phyloP scores from a whole-genome alignment of 768 basidiomycete species.

The Boletales sp. region DNA sequence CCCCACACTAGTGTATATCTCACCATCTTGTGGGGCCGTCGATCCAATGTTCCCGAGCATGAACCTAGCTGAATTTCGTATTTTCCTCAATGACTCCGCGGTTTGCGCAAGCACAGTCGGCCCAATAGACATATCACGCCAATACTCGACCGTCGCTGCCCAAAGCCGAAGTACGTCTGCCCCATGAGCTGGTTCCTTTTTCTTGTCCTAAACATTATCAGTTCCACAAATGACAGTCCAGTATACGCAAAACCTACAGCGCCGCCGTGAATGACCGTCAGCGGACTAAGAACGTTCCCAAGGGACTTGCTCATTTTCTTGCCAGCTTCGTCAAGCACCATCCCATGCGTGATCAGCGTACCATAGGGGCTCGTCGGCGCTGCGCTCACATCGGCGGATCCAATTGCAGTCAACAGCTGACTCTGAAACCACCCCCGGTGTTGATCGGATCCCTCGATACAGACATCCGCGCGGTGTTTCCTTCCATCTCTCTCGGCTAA shows the following conservation, averaged over 20 bases:
- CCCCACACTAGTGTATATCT: slow-evolving; percentile 5
- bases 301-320: slow-evolving; percentile 97
- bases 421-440: slow-evolving; percentile 99
- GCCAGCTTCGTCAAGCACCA: slow-evolving; percentile 88
- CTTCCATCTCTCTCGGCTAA: slow-evolving; percentile 41
- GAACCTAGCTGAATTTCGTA: slow-evolving; percentile 84
- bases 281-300: slow-evolving; percentile 87
- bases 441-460: slow-evolving; percentile 94
- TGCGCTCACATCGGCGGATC: slow-evolving; percentile 21
- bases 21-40: slow-evolving; percentile 6
- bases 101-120: slow-evolving; percentile 71
- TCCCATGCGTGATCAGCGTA: slow-evolving; percentile 89
- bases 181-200: slow-evolving; percentile 76
- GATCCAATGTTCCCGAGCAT: slow-evolving; percentile 73
- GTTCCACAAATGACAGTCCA: neutral
- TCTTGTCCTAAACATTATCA: slow-evolving; percentile 47
- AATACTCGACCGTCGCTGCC: slow-evolving; percentile 89
- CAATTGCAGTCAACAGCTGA: slow-evolving; percentile 79
- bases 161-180: slow-evolving; percentile 85
- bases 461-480: slow-evolving; percentile 70
- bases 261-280: slow-evolving; percentile 76
- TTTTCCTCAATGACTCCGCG: slow-evolving; percentile 73
- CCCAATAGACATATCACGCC: slow-evolving; percentile 85
- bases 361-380: slow-evolving; percentile 56
- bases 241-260: slow-evolving; percentile 43